A percentile compares a stretch with the other conserved stretches of the same genome.
Evolutionary conservation across 2,329 filamentous ascomycete species (phyloP).

Genomic region (Teratosphaeria zuluensis): DNA sequence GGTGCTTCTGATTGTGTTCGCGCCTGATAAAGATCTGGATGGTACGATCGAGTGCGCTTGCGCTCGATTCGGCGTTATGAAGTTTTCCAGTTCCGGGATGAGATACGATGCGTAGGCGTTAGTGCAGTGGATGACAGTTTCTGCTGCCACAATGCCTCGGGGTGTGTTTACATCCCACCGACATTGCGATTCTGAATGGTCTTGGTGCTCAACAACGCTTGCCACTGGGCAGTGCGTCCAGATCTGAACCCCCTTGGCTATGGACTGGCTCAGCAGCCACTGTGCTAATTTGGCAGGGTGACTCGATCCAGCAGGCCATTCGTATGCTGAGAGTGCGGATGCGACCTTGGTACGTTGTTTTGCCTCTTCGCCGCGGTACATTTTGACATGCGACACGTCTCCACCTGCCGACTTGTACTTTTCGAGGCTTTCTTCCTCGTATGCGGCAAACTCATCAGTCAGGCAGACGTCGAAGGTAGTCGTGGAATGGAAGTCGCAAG

Average conservation of each 20-base stretch:
- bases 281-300: slow-evolving; percentile 43
- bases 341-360: slow-evolving; percentile 28
- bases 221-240: slow-evolving; percentile 37
- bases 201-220: slow-evolving; percentile 10
- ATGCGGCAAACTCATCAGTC: slow-evolving; percentile 37
- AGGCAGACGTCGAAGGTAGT: slow-evolving; percentile 42
- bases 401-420: slow-evolving; percentile 35
- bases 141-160: slow-evolving; percentile 22
- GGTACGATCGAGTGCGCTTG: slow-evolving; percentile 39
- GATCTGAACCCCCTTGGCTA: slow-evolving; percentile 31
- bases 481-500: slow-evolving; percentile 39
- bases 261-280: slow-evolving; percentile 33
- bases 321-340: slow-evolving; percentile 37
- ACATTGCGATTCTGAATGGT: slow-evolving; percentile 1
- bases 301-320: slow-evolving; percentile 42
- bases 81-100: slow-evolving; percentile 26
- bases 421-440: slow-evolving; percentile 32
- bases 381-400: slow-evolving; percentile 34
- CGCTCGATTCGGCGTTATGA: slow-evolving; percentile 35
- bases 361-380: slow-evolving; percentile 33
- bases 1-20: slow-evolving; percentile 29
- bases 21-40: slow-evolving; percentile 26
- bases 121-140: slow-evolving; percentile 31
- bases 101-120: slow-evolving; percentile 32
- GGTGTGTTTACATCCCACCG: slow-evolving; percentile 28